A percentile compares a stretch with the other conserved stretches of the same genome.
phyloP scores from a whole-genome alignment of 495 filamentous ascomycete species.

The Neurospora sp. region DNA sequence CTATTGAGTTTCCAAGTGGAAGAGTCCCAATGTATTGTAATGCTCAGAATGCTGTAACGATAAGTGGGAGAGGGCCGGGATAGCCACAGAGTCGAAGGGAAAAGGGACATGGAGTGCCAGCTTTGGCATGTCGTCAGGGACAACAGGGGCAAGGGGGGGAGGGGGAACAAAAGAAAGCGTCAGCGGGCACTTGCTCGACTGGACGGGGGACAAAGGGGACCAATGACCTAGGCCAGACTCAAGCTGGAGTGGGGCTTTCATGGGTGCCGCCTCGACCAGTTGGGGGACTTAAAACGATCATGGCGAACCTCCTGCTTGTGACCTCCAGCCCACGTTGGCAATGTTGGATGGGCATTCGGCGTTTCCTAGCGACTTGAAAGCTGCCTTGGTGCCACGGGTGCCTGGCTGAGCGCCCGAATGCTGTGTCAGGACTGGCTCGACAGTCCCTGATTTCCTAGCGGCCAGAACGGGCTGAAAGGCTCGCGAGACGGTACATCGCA shows the following conservation, averaged over 20 bases:
- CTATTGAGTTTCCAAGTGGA: not conserved
- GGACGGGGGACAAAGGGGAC: not conserved
- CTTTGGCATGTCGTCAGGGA: slow-evolving; percentile 15
- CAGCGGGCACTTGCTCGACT: not conserved
- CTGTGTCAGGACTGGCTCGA: slow-evolving; percentile 1
- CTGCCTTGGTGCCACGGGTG: not conserved
- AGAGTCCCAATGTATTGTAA: not conserved
- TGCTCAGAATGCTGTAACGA: not conserved
- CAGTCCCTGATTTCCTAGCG: not conserved
- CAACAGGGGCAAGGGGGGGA: slow-evolving; percentile 2
- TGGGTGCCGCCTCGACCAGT: not conserved
- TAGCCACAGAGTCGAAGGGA: slow-evolving; percentile 2
- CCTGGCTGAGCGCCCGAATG: not conserved
- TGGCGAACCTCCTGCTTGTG: not conserved
- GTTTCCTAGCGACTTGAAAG: not conserved
- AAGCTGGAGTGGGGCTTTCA: not conserved
- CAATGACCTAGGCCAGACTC: not conserved
- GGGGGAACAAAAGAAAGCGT: not conserved
- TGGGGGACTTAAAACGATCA: not conserved
- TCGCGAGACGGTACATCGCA: not conserved
- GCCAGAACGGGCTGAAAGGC: slow-evolving; percentile 4
- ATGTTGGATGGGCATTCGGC: not conserved
- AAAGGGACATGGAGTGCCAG: not conserved
- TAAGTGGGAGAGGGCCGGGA: not conserved
- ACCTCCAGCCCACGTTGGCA: not conserved